Evolutionary conservation across 179 eudicot genomes (phyloP).

Genomic region (Sideroxylon spinosum): DNA sequence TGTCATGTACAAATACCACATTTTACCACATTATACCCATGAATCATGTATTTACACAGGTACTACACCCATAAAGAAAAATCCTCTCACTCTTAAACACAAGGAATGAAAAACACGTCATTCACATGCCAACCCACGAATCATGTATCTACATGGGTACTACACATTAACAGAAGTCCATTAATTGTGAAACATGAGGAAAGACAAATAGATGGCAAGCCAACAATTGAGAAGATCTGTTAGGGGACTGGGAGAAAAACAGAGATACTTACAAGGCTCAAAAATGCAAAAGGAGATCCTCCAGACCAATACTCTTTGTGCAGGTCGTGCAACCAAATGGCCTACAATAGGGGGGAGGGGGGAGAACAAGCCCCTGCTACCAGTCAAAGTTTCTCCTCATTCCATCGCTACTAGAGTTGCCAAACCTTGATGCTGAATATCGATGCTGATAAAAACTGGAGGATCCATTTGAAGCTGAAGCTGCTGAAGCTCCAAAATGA

Average conservation of each 20-base stretch:
- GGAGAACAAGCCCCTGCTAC: conserved; percentile 27
- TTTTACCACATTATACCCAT: neutral
- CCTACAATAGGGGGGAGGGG: neutral
- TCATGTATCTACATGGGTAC: neutral
- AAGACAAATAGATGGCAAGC: neutral
- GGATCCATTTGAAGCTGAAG: conserved; percentile 32
- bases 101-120: neutral
- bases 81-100: neutral
- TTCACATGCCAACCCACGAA: no score
- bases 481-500: conserved; percentile 29
- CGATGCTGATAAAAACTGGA: conserved; percentile 30
- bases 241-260: neutral
- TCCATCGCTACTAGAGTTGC: conserved; percentile 33
- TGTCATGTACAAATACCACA: neutral
- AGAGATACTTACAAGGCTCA: conserved; percentile 10
- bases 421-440: conserved; percentile 57
- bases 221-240: neutral
- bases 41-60: neutral
- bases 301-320: neutral
- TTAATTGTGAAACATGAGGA: neutral
- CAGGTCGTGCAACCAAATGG: neutral
- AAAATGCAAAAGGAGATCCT: neutral
- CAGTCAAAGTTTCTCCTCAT: conserved; percentile 45
- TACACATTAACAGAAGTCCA: neutral
- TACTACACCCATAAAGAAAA: neutral